These are phyloP conservation scores for Falciphora oryzae DNA, from an alignment of 2,329 filamentous ascomycete genomes.

Conservation along the genomic window DNA sequence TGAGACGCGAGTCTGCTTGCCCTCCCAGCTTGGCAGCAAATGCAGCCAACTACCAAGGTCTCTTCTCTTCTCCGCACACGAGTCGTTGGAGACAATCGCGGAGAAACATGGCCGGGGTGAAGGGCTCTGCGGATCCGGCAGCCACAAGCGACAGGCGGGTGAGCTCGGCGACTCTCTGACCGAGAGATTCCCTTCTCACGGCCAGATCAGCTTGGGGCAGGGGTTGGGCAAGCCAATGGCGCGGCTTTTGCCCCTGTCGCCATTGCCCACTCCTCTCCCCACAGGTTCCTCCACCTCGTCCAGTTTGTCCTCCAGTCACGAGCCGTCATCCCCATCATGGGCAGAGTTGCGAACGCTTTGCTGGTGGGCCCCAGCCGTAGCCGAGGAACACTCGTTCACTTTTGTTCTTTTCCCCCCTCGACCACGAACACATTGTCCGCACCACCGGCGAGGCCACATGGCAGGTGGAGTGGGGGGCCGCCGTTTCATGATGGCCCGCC, in stretches of 20 bases:
- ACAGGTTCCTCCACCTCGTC: neutral
- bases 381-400: neutral
- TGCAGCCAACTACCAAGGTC: too few species aligned
- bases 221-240: slow-evolving; percentile 15
- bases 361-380: neutral
- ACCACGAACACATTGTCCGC: neutral
- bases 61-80: neutral
- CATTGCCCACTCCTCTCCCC: neutral
- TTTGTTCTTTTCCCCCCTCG: neutral
- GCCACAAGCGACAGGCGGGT: neutral
- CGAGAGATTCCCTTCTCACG: slow-evolving; percentile 16
- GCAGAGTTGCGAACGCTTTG: neutral
- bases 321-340: neutral
- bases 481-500: neutral
- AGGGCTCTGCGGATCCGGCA: slow-evolving; percentile 8
- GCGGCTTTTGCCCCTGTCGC: neutral
- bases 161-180: slow-evolving; percentile 23
- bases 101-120: neutral
- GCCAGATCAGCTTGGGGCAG: slow-evolving; percentile 20
- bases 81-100: neutral
- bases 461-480: too few species aligned
- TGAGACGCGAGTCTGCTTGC: neutral
- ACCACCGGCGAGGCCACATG: neutral
- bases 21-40: too few species aligned
- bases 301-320: slow-evolving; percentile 1